A percentile compares a stretch with the other conserved stretches of the same genome.
Conservation (phyloP, 257 asterid species). For the Solanum bukasovii region DNA sequence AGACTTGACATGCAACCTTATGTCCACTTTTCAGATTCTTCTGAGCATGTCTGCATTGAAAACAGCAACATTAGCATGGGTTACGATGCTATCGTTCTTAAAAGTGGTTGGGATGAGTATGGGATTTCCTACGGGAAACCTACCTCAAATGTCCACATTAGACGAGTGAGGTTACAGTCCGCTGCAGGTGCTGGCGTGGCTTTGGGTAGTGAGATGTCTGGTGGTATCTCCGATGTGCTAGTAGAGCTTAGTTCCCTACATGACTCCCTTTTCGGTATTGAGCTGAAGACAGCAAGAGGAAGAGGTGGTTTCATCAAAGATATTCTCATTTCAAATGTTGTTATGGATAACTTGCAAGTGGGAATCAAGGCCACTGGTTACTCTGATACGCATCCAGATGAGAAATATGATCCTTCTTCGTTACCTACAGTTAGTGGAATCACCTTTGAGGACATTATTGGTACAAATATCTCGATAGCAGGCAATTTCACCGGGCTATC, state of each 20-base stretch:
- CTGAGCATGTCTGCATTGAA: conserved; percentile 71
- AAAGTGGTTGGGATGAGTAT: conserved; percentile 99
- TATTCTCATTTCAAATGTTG: conserved; percentile 31
- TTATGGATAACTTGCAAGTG: conserved; percentile 41
- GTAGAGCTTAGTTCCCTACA: conserved; percentile 44
- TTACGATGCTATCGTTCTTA: conserved; percentile 63
- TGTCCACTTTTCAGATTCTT: conserved; percentile 57
- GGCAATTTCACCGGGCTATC: conserved; percentile 60
- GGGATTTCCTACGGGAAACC: conserved; percentile 66
- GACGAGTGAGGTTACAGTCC: conserved; percentile 40
- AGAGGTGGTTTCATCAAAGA: conserved; percentile 72
- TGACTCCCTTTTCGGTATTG: conserved; percentile 49
- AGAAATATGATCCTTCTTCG: conserved; percentile 54
- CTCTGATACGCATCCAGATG: conserved; percentile 70
- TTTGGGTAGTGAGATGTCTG: conserved; percentile 95
- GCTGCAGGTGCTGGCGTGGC: conserved; percentile 66
- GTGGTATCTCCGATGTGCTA: conserved; percentile 64
- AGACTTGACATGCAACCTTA: background rate
- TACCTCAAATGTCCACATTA: conserved; percentile 51
- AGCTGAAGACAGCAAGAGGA: conserved; percentile 64
- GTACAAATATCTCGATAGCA: conserved; percentile 49
- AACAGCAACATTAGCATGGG: conserved; percentile 82
- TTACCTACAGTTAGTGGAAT: conserved; percentile 53
- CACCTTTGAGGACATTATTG: conserved; percentile 44
- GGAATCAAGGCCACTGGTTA: conserved; percentile 80